These are phyloP conservation scores for Ascochyta fabae DNA, from an alignment of 2,329 filamentous ascomycete genomes.

Conservation along the genomic window DNA sequence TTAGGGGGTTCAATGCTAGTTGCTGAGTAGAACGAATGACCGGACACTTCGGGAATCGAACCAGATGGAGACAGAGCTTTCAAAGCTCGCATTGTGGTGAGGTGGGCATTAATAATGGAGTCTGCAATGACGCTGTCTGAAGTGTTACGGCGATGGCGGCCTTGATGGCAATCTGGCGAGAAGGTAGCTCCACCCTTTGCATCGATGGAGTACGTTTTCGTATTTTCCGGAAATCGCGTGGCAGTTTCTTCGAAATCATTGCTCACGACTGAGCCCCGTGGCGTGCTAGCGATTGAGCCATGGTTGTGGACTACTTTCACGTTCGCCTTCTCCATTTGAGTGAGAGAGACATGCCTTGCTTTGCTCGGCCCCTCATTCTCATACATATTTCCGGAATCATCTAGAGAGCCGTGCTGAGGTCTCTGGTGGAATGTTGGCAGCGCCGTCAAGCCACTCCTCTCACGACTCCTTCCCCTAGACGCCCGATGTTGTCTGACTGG, in stretches of 20 bases:
- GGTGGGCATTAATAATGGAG: slow-evolving; percentile 40
- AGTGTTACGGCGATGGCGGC: slow-evolving; percentile 29
- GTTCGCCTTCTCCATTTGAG: slow-evolving; percentile 28
- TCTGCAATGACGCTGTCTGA: slow-evolving; percentile 35
- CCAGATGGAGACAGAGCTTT: slow-evolving; percentile 29
- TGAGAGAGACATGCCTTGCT: slow-evolving; percentile 34
- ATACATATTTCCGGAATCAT: not conserved
- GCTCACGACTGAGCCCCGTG: slow-evolving; percentile 26
- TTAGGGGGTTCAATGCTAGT: slow-evolving; percentile 16
- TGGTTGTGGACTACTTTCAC: slow-evolving; percentile 32
- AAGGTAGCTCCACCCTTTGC: not conserved
- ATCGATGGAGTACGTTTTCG: slow-evolving; percentile 14
- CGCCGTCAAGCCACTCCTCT: slow-evolving; percentile 21
- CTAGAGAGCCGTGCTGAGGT: slow-evolving; percentile 2
- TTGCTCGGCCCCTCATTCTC: slow-evolving; percentile 16
- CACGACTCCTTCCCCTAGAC: slow-evolving; percentile 20
- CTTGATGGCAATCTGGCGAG: slow-evolving; percentile 3
- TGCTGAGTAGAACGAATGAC: slow-evolving; percentile 15
- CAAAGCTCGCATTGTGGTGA: slow-evolving; percentile 37
- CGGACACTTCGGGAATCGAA: slow-evolving; percentile 14
- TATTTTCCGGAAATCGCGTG: slow-evolving; percentile 9
- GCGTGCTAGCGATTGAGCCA: slow-evolving; percentile 26
- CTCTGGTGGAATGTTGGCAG: slow-evolving; percentile 24
- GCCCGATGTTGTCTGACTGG: not conserved
- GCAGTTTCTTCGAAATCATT: slow-evolving; percentile 10